These are phyloP conservation scores for Ganoderma multipileum DNA, from an alignment of 1,284 basidiomycete genomes.

Conservation along the genomic window DNA sequence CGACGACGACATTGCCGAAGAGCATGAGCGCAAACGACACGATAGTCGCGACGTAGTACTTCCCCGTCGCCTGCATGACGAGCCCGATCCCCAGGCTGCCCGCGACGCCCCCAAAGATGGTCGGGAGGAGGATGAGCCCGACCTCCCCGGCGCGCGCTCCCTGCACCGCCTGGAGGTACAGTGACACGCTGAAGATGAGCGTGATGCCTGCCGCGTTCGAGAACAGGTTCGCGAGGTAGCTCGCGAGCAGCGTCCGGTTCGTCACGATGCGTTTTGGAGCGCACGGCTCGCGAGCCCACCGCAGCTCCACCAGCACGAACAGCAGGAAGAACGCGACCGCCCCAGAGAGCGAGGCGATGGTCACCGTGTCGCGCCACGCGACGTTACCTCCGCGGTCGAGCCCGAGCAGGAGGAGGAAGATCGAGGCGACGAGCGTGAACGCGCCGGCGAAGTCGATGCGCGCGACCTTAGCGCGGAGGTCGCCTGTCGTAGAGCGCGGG, in stretches of 20 bases:
- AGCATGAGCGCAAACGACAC: slow-evolving; percentile 47
- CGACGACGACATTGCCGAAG: slow-evolving; percentile 47
- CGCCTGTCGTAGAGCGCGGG: slow-evolving; percentile 46
- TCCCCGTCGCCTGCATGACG: slow-evolving; percentile 63
- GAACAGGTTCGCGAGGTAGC: slow-evolving; percentile 67
- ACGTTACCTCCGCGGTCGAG: slow-evolving; percentile 65
- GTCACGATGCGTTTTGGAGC: slow-evolving; percentile 61
- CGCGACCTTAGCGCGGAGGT: slow-evolving; percentile 54
- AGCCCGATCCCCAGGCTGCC: slow-evolving; percentile 61
- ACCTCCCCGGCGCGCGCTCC: slow-evolving; percentile 52
- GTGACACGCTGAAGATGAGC: slow-evolving; percentile 59
- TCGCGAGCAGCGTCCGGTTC: slow-evolving; percentile 55
- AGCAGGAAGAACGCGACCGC: slow-evolving; percentile 31
- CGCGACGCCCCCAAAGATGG: slow-evolving; percentile 50
- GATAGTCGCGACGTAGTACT: slow-evolving; percentile 60
- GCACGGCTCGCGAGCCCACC: slow-evolving; percentile 62
- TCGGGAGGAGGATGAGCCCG: slow-evolving; percentile 57
- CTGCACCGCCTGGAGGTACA: slow-evolving; percentile 65
- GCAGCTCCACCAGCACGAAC: slow-evolving; percentile 47
- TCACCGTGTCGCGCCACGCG: slow-evolving; percentile 53
- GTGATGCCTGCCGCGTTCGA: slow-evolving; percentile 51
- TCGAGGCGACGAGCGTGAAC: slow-evolving; percentile 53
- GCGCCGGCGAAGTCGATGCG: slow-evolving; percentile 68
- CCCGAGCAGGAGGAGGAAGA: slow-evolving; percentile 61
- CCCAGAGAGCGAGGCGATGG: slow-evolving; percentile 36